These are phyloP conservation scores for Iberis pinnata DNA, from an alignment of 345 rosid genomes.

Conservation along the genomic window DNA sequence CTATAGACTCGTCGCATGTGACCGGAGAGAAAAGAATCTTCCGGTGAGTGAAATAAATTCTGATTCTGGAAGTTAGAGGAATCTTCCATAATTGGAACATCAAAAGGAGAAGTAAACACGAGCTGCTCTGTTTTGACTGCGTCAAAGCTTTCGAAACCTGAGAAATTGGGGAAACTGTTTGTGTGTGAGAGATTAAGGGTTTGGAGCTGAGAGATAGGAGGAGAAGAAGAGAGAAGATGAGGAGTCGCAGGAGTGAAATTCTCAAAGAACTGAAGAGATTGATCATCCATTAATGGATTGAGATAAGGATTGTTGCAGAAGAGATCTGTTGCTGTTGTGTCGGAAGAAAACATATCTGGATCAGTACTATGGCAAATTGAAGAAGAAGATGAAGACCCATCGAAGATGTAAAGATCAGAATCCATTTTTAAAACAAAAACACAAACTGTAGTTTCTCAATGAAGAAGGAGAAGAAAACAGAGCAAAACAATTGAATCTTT, in stretches of 20 bases:
- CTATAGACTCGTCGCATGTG: constrained; percentile 74
- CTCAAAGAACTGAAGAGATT: constrained; percentile 27
- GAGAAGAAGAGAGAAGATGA: constrained; percentile 47
- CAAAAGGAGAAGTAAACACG: constrained; percentile 16
- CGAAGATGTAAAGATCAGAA: constrained; percentile 51
- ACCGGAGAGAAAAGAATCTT: constrained; percentile 41
- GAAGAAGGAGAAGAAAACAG: constrained; percentile 1
- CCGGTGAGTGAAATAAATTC: constrained; percentile 42
- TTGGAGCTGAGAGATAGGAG: constrained; percentile 56
- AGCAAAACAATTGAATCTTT: constrained; percentile 12
- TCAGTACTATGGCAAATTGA: constrained; percentile 29
- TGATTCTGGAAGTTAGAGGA: constrained; percentile 35
- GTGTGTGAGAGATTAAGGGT: constrained; percentile 45
- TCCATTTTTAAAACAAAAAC: constrained; percentile 39
- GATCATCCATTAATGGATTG: neutral
- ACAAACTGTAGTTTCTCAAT: constrained; percentile 8
- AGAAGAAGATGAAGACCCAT: constrained; percentile 38
- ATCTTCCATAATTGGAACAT: constrained; percentile 41
- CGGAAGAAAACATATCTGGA: constrained; percentile 43
- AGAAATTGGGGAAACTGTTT: constrained; percentile 35
- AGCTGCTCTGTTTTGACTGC: constrained; percentile 45
- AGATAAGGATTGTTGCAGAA: constrained; percentile 22
- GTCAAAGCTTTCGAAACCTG: constrained; percentile 36
- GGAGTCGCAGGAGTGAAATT: constrained; percentile 16
- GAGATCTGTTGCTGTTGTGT: constrained; percentile 28